Conservation (phyloP, 179 eudicot genomes). For the Nepenthes alata region DNA sequence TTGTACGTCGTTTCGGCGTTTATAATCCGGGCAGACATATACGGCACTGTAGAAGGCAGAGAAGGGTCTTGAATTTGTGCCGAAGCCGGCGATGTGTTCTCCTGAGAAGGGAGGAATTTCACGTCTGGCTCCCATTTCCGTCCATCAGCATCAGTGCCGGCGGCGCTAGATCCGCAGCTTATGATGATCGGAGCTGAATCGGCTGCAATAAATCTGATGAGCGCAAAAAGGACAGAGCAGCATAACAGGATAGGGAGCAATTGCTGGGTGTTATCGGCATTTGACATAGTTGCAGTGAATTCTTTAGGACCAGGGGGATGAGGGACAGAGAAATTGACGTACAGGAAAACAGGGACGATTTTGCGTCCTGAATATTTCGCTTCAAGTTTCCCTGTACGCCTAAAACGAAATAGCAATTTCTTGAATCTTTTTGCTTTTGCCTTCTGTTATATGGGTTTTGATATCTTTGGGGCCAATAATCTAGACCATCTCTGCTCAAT, state of each 20-base stretch:
- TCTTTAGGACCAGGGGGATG: too few species aligned
- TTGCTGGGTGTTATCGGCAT: not conserved
- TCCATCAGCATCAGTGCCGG: slow-evolving; percentile 46
- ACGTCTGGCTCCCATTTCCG: slow-evolving; percentile 53
- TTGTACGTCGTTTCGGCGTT: slow-evolving; percentile 42
- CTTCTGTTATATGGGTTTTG: not conserved
- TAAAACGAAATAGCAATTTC: not conserved
- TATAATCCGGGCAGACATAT: slow-evolving; percentile 66
- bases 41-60: slow-evolving; percentile 54
- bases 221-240: not conserved
- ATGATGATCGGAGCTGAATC: slow-evolving; percentile 1
- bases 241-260: not conserved
- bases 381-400: slow-evolving; percentile 11
- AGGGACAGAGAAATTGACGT: slow-evolving; percentile 2
- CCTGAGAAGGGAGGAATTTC: slow-evolving; percentile 23
- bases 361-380: too few species aligned
- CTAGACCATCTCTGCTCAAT: not conserved
- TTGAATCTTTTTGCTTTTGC: not conserved
- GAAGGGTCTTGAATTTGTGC: slow-evolving; percentile 77
- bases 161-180: slow-evolving; percentile 40
- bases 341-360: slow-evolving; percentile 5
- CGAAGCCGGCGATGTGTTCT: slow-evolving; percentile 14
- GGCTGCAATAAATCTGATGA: not conserved
- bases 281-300: not conserved
- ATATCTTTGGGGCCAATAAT: not conserved